Conservation (phyloP, 179 eudicot genomes). For the Patellifolia procumbens region DNA sequence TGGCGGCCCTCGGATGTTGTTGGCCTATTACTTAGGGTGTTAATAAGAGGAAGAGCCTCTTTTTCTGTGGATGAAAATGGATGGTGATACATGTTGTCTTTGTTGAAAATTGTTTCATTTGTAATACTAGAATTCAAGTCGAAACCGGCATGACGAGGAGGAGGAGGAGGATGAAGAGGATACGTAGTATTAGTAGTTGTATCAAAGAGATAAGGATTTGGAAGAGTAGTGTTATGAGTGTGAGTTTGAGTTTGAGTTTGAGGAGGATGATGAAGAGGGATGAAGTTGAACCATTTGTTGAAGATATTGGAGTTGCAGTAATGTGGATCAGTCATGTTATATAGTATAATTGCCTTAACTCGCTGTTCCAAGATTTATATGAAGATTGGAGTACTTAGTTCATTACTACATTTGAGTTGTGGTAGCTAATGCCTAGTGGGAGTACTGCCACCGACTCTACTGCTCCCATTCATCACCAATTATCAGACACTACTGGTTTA, state of each 20-base stretch:
- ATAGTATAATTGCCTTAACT: too few species aligned
- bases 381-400: too few species aligned
- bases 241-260: too few species aligned
- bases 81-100: slow-evolving; percentile 27
- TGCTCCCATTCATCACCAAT: background rate
- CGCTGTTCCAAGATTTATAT: too few species aligned
- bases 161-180: too few species aligned
- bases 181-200: background rate
- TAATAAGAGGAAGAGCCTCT: slow-evolving; percentile 60
- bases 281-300: slow-evolving; percentile 41
- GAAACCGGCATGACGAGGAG: background rate
- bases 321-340: slow-evolving; percentile 37
- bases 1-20: background rate
- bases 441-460: background rate
- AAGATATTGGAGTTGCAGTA: slow-evolving; percentile 26
- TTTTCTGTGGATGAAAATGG: slow-evolving; percentile 9
- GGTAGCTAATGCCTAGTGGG: too few species aligned
- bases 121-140: slow-evolving; percentile 19
- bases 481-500: slow-evolving; percentile 13
- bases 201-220: background rate
- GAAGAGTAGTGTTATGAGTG: background rate
- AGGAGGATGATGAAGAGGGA: slow-evolving; percentile 24
- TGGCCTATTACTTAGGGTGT: slow-evolving; percentile 27
- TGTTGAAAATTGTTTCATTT: slow-evolving; percentile 12
- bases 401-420: background rate